phyloP scores from a whole-genome alignment of 257 asterid species.

The Fraxinus pennsylvanica region DNA sequence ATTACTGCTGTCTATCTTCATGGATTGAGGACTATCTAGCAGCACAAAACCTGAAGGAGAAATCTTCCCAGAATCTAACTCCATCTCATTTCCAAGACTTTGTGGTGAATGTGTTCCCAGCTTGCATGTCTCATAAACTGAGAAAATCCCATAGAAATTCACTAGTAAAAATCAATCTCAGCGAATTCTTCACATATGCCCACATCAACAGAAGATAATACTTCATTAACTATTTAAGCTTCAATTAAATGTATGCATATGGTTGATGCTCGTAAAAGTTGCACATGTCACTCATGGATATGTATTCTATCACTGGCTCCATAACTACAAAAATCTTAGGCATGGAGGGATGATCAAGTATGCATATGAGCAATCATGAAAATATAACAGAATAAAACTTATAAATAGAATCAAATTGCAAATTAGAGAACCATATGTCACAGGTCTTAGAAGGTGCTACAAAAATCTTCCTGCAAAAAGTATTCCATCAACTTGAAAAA shows the following conservation, averaged over 20 bases:
- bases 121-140: constrained; percentile 95
- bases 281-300: not conserved
- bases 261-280: not conserved
- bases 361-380: constrained; percentile 10
- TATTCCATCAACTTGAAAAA: constrained; percentile 10
- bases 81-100: constrained; percentile 83
- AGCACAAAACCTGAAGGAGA: constrained; percentile 84
- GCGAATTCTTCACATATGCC: not conserved
- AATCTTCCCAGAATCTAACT: constrained; percentile 72
- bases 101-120: constrained; percentile 95
- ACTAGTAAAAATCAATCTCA: constrained; percentile 10
- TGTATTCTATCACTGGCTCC: not conserved
- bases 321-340: not conserved
- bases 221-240: constrained; percentile 7
- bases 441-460: constrained; percentile 8
- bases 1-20: constrained; percentile 93
- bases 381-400: constrained; percentile 4
- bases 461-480: not conserved
- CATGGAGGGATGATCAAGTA: not conserved
- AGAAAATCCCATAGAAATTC: constrained; percentile 3
- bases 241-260: not conserved
- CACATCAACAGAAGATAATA: constrained; percentile 1
- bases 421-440: constrained; percentile 8
- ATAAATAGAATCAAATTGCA: constrained; percentile 4
- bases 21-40: constrained; percentile 96